Evolutionary conservation across 768 basidiomycete species (phyloP).

Genomic region (Lentinula guzmanii): DNA sequence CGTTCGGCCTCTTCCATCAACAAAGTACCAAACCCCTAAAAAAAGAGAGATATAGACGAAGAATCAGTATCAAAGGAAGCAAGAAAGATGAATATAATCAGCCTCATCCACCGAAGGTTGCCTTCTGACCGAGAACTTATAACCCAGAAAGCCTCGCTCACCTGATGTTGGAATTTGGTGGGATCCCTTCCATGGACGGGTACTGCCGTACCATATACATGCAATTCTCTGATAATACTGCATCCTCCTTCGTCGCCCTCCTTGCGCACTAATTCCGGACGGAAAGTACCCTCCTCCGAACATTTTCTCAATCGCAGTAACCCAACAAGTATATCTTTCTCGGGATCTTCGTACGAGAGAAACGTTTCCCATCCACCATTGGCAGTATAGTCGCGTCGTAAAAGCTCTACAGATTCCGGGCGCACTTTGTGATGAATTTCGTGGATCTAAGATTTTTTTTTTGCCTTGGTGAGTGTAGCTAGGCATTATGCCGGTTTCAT

Average conservation of each 20-base stretch:
- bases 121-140: background rate
- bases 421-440: conserved; percentile 98
- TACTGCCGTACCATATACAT: conserved; percentile 97
- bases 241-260: conserved; percentile 72
- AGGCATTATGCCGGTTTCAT: background rate
- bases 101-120: background rate
- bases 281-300: conserved; percentile 94
- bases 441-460: conserved; percentile 60
- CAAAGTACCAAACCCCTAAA: conserved; percentile 89
- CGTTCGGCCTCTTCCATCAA: conserved; percentile 99
- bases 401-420: conserved; percentile 90
- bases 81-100: background rate
- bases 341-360: conserved; percentile 97
- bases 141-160: conserved; percentile 17
- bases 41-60: conserved; percentile 6
- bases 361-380: conserved; percentile 99
- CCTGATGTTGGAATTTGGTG: conserved; percentile 96
- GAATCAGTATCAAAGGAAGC: conserved; percentile 3
- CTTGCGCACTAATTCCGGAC: conserved; percentile 78
- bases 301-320: conserved; percentile 89
- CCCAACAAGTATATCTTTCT: conserved; percentile 93
- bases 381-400: conserved; percentile 91
- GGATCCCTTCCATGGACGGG: conserved; percentile 97
- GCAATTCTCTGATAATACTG: conserved; percentile 92
- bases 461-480: background rate